Conservation (phyloP, 129 eudicot genomes). For the Arctium minus region DNA sequence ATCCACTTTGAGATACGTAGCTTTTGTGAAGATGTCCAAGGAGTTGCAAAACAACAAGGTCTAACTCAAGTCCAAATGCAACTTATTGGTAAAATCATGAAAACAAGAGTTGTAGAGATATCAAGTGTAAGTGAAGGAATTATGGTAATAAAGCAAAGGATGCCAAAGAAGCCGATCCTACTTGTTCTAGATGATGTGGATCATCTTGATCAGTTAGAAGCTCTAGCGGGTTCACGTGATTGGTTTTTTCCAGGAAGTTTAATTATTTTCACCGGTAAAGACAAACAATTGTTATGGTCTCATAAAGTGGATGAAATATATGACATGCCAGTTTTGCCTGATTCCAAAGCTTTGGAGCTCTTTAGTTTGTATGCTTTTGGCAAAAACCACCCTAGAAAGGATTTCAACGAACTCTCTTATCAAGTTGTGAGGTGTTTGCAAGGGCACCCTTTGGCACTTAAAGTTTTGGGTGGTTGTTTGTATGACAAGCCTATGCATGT, state of each 20-base stretch:
- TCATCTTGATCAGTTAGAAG: too few species aligned
- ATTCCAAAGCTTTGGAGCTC: background rate
- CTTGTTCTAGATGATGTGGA: too few species aligned
- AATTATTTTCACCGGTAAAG: slow-evolving; percentile 12
- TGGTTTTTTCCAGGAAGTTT: slow-evolving; percentile 16
- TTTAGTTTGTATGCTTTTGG: slow-evolving; percentile 2
- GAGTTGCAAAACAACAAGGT: too few species aligned
- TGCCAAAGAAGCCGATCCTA: too few species aligned
- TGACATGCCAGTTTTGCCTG: background rate
- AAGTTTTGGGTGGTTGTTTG: background rate
- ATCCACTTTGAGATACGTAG: too few species aligned
- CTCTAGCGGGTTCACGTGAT: background rate
- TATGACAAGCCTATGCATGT: background rate
- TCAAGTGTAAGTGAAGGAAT: background rate
- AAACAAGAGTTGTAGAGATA: background rate
- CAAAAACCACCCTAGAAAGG: background rate
- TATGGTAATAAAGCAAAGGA: background rate
- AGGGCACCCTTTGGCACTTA: slow-evolving; percentile 25
- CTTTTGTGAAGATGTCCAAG: too few species aligned
- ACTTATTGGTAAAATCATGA: background rate
- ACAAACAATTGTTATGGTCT: slow-evolving; percentile 10
- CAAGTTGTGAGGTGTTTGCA: background rate
- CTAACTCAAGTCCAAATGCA: background rate
- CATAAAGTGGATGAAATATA: background rate
- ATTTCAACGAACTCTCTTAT: background rate